Base-by-base conservation (phyloP, 257 asterid genomes). In the Jacaranda copaia region DNA sequence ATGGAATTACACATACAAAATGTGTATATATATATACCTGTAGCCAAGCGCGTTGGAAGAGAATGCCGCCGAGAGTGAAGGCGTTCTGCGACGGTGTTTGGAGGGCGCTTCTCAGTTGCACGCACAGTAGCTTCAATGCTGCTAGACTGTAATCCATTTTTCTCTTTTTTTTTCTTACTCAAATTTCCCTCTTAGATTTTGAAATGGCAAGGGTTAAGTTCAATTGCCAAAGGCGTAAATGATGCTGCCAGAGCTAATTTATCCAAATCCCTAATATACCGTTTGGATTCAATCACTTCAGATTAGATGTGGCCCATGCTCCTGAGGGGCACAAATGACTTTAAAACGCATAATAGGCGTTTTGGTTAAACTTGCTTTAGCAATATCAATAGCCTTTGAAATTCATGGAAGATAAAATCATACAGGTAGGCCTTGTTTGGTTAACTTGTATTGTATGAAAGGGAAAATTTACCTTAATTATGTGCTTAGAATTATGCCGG, bases 21-120 rank as follows among this genome's bases (percentile, higher is more conserved):
- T 15, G 6, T 53, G 4, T 5, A 18, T 16, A 65, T 18, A 48
- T 18, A 65, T 11, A 0, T 25, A 91, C 99, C 96, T 95, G 99
- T 51, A 95, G 58, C 98, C 98, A 95, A 43, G 90, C 96, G 79
- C 99, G 98, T 79, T 95, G 99, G 88, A 93, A 95, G 77, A 91
- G 97, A 82, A 95, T 85, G 75, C 91, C 88, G 68, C 92, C 90
- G 67, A 95, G 90, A 74, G 86, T 79, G 87, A 68, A 89, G 74
- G 94, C 79, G 19, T 80, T 57, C 68, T 80, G 86, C 56, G 89
- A 77, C 69, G 85, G 46, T 46, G 89, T 72, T 79, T 74, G 77
- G 74, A 75, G 67, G 70, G 92, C 96, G 79, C 53, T 74, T 74
- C 78, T 74, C 42, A 95, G 89, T 9, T 95, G 98, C 40, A 68